phyloP scores from a whole-genome alignment of 2,329 filamentous ascomycete genomes.

The Pestalotiopsis sp. region DNA sequence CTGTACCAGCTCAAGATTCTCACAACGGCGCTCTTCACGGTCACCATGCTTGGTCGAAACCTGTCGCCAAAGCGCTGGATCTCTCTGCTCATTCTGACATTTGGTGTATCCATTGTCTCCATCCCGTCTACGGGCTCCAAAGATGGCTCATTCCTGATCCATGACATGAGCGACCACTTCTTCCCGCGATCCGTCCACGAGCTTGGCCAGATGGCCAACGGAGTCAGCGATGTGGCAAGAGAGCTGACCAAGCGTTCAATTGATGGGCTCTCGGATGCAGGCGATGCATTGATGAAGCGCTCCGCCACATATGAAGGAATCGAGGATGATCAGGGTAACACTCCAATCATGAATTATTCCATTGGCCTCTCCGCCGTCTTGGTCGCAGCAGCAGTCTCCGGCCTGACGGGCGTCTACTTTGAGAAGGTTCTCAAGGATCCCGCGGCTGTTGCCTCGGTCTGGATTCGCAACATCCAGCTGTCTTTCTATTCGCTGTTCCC shows the following conservation, averaged over 20 bases:
- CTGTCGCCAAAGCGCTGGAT: conserved; percentile 78
- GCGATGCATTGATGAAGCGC: conserved; percentile 57
- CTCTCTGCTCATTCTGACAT: conserved; percentile 75
- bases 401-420: conserved; percentile 83
- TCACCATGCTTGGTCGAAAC: conserved; percentile 72
- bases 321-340: conserved; percentile 60
- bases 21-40: conserved; percentile 85
- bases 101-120: conserved; percentile 85
- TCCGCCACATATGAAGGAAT: conserved; percentile 94
- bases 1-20: conserved; percentile 95
- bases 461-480: conserved; percentile 93
- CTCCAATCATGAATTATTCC: conserved; percentile 70
- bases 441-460: conserved; percentile 75
- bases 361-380: conserved; percentile 80
- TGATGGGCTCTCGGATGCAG: conserved; percentile 36
- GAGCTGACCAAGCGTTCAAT: conserved; percentile 54
- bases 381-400: conserved; percentile 77
- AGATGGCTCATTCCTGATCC: conserved; percentile 61
- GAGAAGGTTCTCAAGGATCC: conserved; percentile 92
- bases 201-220: conserved; percentile 65
- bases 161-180: conserved; percentile 67
- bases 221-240: conserved; percentile 49
- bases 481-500: conserved; percentile 94
- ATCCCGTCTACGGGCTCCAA: conserved; percentile 65
- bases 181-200: conserved; percentile 82